Base-by-base conservation (phyloP, 805 yeast genomes). In the Saccharomyces jurei region DNA sequence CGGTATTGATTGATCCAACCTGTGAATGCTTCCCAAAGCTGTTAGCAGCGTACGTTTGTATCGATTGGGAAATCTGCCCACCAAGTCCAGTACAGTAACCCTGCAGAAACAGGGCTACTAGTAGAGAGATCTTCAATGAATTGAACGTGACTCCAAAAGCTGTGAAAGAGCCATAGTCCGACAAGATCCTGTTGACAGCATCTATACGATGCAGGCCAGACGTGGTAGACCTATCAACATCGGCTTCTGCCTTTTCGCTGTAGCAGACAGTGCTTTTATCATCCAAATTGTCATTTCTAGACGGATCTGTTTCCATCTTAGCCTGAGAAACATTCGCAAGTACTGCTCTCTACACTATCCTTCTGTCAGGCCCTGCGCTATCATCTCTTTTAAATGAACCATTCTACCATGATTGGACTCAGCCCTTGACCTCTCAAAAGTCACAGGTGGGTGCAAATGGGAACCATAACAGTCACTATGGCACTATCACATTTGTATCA, bases 61-160 rank as follows among this genome's bases (percentile, higher is more conserved):
- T 32, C 21, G 41, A 49, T 46, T 46, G 48, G 27, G 48, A 46
- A n/a, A 46, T 46, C 48, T 46, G 48, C 27, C 48, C 48, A 4
- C 48, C 48, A 21, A 46, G 48, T 46, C 48, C 48, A 46, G 48
- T 46, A n/a, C 48, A 46, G 28, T 46, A 46, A 11, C 48, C 48
- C 48, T 46, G 48, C 29, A 46, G 17, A 46, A 46, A 46, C 48
- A 46, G 29, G 11, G 48, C 48, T n/a, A 46, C 27, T 21, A 46
- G 29, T 26, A 46, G 28, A 14, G 29, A 9, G 27, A 17, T 46
- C 29, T 46, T 46, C 17, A 46, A 27, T 13, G 53, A 53, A 30
- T 50, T 54, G 41, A 54, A 58, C 50, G 41, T 32, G 8, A 32
- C 21, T 32, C 41, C 41, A 32, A 32, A 32, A 32, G 41, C 41